A percentile compares a stretch with the other conserved stretches of the same genome.
phyloP scores from a whole-genome alignment of 164 flowering plant genomes.

The Buxus sempervirens region DNA sequence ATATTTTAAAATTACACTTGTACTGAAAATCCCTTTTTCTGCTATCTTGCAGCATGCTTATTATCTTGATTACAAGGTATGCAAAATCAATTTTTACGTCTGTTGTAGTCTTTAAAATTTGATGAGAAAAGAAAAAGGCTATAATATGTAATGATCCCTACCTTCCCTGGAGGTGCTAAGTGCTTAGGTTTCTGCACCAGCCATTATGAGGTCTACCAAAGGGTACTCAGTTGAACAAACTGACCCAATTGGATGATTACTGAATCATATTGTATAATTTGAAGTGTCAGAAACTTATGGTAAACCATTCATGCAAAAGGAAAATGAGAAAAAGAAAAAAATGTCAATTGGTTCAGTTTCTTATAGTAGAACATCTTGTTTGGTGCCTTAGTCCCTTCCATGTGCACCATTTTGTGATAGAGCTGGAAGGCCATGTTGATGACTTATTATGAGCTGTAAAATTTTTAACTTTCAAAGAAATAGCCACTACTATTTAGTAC shows the following conservation, averaged over 20 bases:
- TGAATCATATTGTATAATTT: too few relatives aligned
- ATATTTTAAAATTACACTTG: neutral
- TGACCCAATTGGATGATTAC: neutral
- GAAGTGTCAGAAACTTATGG: too few relatives aligned
- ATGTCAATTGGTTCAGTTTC: neutral
- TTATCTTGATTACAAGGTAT: constrained; percentile 84
- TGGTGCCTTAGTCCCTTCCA: neutral
- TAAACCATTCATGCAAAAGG: too few relatives aligned
- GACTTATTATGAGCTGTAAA: too few relatives aligned
- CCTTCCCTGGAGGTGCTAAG: neutral
- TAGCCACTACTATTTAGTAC: too few relatives aligned
- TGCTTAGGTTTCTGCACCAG: neutral
- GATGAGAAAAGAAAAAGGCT: too few relatives aligned
- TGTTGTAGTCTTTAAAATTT: too few relatives aligned
- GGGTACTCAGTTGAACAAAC: neutral
- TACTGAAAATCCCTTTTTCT: constrained; percentile 14
- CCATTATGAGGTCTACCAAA: neutral
- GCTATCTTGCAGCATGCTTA: constrained; percentile 74
- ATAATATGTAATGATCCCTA: too few relatives aligned
- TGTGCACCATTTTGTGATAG: neutral
- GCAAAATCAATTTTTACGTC: neutral
- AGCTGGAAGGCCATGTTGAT: neutral
- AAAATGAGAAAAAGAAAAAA: too few relatives aligned
- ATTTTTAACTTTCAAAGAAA: too few relatives aligned
- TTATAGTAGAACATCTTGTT: neutral